Conservation (phyloP, 2,329 filamentous ascomycete genomes). For the Colletotrichum australisinense region DNA sequence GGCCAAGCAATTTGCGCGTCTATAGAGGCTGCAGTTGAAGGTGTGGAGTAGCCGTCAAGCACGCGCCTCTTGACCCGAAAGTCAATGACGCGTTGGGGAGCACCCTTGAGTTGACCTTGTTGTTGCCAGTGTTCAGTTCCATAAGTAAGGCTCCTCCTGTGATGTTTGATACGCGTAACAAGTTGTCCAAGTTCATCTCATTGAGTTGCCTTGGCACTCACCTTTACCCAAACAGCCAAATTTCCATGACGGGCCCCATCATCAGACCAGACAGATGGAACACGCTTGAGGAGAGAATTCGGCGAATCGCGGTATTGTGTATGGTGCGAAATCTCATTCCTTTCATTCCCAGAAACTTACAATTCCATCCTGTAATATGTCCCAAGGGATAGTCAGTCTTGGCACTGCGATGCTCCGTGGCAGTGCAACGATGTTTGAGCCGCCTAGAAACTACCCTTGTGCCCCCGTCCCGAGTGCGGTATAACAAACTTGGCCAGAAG, state of each 20-base stretch:
- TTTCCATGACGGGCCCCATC: not conserved
- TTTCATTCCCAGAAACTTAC: not conserved
- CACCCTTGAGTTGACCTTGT: not conserved
- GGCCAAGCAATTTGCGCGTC: rapidly evolving
- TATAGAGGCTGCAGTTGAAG: rapidly evolving
- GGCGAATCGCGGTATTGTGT: not conserved
- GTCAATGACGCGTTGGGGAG: not conserved
- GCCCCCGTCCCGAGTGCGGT: too few relatives aligned
- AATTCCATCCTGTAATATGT: slow-evolving; percentile 18
- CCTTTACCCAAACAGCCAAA: not conserved
- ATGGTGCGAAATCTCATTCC: slow-evolving; percentile 11
- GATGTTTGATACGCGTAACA: too few relatives aligned
- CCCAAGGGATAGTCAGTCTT: slow-evolving; percentile 11
- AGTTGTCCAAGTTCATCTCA: not conserved
- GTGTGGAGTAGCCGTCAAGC: not conserved
- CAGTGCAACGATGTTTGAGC: slow-evolving; percentile 3
- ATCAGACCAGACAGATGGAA: not conserved
- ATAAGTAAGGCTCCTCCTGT: not conserved
- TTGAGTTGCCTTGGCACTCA: slow-evolving; percentile 1
- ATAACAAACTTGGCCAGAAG: too few relatives aligned
- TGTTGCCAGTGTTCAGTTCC: not conserved
- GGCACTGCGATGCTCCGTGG: slow-evolving; percentile 11
- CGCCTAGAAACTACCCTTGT: too few relatives aligned
- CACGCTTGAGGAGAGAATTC: not conserved
- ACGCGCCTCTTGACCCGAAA: not conserved